Evolutionary conservation across 192 early-diverging fungal species (phyloP).

Genomic region (Linnemannia schmuckeri): DNA sequence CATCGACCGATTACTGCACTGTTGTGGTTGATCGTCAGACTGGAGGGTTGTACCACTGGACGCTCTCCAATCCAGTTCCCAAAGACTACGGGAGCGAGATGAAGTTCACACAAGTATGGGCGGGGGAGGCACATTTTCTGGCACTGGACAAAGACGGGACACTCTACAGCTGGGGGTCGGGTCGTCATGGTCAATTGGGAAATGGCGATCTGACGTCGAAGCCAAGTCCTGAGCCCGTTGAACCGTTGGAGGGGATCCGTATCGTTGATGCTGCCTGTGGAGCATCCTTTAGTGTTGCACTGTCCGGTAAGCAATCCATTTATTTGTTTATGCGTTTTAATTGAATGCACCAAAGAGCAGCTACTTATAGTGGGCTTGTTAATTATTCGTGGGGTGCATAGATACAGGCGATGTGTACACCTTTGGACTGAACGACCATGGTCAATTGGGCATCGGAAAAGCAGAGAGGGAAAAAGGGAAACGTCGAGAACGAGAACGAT

Average conservation of each 20-base stretch:
- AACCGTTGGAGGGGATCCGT: slow-evolving; percentile 50
- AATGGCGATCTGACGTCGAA: slow-evolving; percentile 46
- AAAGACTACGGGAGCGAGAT: not conserved
- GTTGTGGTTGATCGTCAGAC: slow-evolving; percentile 27
- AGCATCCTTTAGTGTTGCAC: slow-evolving; percentile 44
- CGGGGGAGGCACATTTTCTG: slow-evolving; percentile 55
- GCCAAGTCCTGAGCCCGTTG: slow-evolving; percentile 39
- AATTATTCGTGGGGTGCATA: not conserved
- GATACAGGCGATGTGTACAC: slow-evolving; percentile 57
- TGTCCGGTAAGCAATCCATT: slow-evolving; percentile 30
- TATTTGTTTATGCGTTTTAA: not conserved
- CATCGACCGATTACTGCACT: slow-evolving; percentile 15
- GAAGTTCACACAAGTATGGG: slow-evolving; percentile 32
- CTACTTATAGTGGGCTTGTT: not conserved
- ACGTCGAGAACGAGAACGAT: not conserved
- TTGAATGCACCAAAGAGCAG: not conserved
- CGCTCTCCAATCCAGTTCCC: not conserved
- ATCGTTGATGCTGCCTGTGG: slow-evolving; percentile 54
- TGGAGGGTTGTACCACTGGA: slow-evolving; percentile 19
- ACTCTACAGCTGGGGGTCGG: slow-evolving; percentile 57
- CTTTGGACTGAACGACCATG: slow-evolving; percentile 58
- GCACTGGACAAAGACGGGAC: slow-evolving; percentile 31
- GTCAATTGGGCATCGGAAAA: slow-evolving; percentile 43
- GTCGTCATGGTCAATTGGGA: slow-evolving; percentile 58
- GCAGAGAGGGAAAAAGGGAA: not conserved